These are phyloP conservation scores for Aspergillus neoniger DNA, from an alignment of 2,329 filamentous ascomycete species.

Conservation along the genomic window DNA sequence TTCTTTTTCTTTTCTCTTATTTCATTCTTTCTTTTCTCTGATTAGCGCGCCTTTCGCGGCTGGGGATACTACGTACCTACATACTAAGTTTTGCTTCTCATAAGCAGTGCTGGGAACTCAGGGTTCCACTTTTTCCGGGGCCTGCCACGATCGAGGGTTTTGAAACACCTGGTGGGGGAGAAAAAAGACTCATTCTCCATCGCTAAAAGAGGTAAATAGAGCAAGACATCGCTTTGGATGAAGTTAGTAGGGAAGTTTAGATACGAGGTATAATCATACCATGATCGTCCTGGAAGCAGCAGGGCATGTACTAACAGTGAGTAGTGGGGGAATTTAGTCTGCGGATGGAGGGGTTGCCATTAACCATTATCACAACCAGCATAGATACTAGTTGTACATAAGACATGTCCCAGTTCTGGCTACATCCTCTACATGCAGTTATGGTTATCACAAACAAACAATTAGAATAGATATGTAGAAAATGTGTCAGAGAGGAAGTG, in stretches of 20 bases:
- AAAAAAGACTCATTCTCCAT: background rate
- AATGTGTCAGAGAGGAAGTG: no score
- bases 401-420: no score
- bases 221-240: background rate
- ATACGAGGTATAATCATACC: background rate
- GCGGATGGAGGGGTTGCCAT: no score
- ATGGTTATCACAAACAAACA: no score
- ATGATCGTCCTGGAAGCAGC: background rate
- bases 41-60: slow-evolving; percentile 7
- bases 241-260: background rate
- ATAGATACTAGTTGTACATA: no score
- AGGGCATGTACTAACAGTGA: background rate
- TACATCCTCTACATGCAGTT: no score
- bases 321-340: no score
- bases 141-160: background rate
- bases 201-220: background rate
- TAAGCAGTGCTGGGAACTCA: background rate
- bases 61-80: background rate
- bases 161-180: background rate
- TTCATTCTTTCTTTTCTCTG: background rate
- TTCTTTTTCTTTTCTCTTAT: background rate
- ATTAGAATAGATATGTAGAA: no score
- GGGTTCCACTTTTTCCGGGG: background rate
- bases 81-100: background rate
- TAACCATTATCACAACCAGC: no score